phyloP scores from a whole-genome alignment of 2,329 filamentous ascomycete species.

The Seiridium unicorne region DNA sequence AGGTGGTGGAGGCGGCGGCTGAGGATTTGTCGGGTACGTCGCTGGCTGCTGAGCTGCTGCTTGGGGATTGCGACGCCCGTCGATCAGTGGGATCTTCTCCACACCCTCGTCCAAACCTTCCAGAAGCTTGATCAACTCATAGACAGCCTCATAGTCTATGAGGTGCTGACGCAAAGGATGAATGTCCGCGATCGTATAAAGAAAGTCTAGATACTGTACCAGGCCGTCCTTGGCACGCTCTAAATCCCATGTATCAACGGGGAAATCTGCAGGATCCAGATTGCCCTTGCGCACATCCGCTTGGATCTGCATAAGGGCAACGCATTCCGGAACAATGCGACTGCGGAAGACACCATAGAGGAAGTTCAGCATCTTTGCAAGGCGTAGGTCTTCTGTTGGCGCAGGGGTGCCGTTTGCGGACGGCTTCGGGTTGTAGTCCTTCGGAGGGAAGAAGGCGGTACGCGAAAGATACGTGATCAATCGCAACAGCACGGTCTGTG shows the following conservation, averaged over 20 bases:
- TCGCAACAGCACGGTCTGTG: conserved; percentile 89
- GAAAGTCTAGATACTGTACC: conserved; percentile 91
- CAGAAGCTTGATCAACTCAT: conserved; percentile 83
- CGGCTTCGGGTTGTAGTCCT: conserved; percentile 30
- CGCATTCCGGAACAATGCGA: conserved; percentile 89
- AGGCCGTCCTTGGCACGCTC: conserved; percentile 94
- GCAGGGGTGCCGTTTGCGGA: conserved; percentile 16
- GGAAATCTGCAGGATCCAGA: conserved; percentile 81
- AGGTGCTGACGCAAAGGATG: conserved; percentile 79
- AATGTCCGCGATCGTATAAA: conserved; percentile 85
- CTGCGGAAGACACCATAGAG: conserved; percentile 90
- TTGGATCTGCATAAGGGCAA: conserved; percentile 91
- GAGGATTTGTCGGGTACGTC: conserved; percentile 18
- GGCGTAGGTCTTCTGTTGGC: conserved; percentile 50
- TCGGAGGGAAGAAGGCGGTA: conserved; percentile 40
- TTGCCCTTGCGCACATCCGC: conserved; percentile 79
- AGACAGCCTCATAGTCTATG: conserved; percentile 88
- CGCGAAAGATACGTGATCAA: conserved; percentile 89
- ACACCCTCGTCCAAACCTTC: conserved; percentile 86
- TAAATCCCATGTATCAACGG: conserved; percentile 96
- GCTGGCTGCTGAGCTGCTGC: conserved; percentile 30
- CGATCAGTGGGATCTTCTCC: conserved; percentile 72
- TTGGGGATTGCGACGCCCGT: conserved; percentile 31
- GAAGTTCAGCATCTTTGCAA: conserved; percentile 73
- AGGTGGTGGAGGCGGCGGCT: conserved; percentile 41